Evolutionary conservation across 768 basidiomycete species (phyloP), one percentile per base, ranked within the genome.

Genomic region (Agaricus subrufescens): DNA sequence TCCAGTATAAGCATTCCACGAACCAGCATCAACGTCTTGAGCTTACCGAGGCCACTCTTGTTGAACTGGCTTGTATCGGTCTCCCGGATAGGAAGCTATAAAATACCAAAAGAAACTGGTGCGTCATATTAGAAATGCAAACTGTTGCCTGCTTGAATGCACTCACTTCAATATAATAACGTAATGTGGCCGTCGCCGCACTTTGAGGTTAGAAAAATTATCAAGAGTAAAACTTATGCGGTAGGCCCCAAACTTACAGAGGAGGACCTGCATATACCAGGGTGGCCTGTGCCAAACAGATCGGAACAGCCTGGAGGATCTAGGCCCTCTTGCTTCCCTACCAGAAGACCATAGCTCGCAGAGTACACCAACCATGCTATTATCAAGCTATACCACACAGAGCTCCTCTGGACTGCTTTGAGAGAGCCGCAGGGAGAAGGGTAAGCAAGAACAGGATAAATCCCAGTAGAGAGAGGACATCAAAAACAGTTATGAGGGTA

Each of bases 91-190:
- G 19, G 15, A 52, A 45, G 6, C 40, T 39, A 25, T 8, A n/a
- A 44, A 52, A 23, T 29, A 52, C 19, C 30, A 52, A 42, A 14
- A 12, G 45, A 44, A 52, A 52, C 51, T 52, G 1, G 19, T 1
- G 19, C 19, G 19, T 19, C 0, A 19, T 19, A 19, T 19, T 19
- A 19, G 19, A 19, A 19, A 19, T 19, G 19, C 19, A 19, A 19
- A 19, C 19, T 19, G 19, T 19, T 19, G 19, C 19, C 1, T 19
- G 19, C 19, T 19, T 19, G 19, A 19, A 19, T 19, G 19, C 19
- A 34, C 40, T 44, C 40, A 52, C 51, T 37, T 52, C 51, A 19
- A 52, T 52, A 14, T 52, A 52, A 43, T 52, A 45, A 11, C 51
- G 45, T n/a, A 43, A 27, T 42, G 45, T 52, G 3, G 42, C 51